phyloP scores from a whole-genome alignment of 2,329 filamentous ascomycete genomes.

The Talaromyces sp. region DNA sequence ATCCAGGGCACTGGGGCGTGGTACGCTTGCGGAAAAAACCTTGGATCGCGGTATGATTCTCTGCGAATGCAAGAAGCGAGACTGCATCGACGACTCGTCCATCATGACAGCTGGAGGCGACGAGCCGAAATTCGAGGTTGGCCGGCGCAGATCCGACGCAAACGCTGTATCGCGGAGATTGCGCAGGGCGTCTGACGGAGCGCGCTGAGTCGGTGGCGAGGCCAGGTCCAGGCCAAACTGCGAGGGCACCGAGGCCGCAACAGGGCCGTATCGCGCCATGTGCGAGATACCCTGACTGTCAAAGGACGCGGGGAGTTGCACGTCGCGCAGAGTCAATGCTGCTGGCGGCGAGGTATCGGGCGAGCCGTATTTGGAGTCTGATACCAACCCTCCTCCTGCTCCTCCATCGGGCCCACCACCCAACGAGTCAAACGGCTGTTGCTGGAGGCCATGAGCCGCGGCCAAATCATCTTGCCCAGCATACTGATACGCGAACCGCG shows the following conservation, averaged over 20 bases:
- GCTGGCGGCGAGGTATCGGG: conserved; percentile 67
- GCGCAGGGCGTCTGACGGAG: conserved; percentile 58
- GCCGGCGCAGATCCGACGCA: conserved; percentile 65
- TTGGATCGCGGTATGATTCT: conserved; percentile 51
- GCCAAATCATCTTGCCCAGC: conserved; percentile 38
- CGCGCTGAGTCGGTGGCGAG: conserved; percentile 56
- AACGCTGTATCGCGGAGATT: conserved; percentile 62
- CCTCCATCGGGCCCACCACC: conserved; percentile 40
- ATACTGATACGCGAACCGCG: conserved; percentile 36
- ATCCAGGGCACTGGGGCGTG: conserved; percentile 45
- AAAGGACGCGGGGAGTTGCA: conserved; percentile 86
- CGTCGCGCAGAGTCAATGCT: conserved; percentile 83
- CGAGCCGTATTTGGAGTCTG: conserved; percentile 70
- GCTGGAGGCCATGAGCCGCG: conserved; percentile 29
- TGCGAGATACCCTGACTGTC: conserved; percentile 94
- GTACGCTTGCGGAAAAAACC: conserved; percentile 58
- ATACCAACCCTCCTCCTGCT: conserved; percentile 49
- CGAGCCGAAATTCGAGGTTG: conserved; percentile 44
- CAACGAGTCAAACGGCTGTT: conserved; percentile 21
- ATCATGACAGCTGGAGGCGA: conserved; percentile 50
- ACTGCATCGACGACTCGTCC: conserved; percentile 59
- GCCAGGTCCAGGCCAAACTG: conserved; percentile 73
- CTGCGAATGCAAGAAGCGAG: conserved; percentile 59
- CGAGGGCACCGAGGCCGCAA: conserved; percentile 86
- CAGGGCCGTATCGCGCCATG: conserved; percentile 80